Evolutionary conservation across 169 alveolate genomes (phyloP).

Genomic region (Theileria annulata): DNA sequence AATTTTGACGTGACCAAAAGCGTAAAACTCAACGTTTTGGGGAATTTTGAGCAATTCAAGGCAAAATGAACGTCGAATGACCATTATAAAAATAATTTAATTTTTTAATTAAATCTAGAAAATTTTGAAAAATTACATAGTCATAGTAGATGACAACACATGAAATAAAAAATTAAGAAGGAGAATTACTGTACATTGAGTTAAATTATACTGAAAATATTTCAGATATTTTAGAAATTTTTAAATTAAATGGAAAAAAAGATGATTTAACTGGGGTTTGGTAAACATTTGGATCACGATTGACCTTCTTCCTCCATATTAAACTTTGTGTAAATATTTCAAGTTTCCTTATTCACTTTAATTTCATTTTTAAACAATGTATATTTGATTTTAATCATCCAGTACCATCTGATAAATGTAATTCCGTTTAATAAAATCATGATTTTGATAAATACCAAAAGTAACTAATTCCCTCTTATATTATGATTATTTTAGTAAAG

Average conservation of each 20-base stretch:
- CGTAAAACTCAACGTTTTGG: slow-evolving; percentile 33
- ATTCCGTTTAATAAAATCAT: not conserved
- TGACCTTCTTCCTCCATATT: not conserved
- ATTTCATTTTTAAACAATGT: not conserved
- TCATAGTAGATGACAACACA: too few relatives aligned
- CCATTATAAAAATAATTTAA: slow-evolving; percentile 3
- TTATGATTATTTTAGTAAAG: not conserved
- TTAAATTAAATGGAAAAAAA: not conserved
- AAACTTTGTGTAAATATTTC: not conserved
- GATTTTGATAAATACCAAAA: not conserved
- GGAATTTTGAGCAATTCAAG: slow-evolving; percentile 21
- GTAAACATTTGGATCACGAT: not conserved
- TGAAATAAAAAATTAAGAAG: not conserved
- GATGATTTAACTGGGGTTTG: not conserved
- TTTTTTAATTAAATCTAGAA: too few relatives aligned
- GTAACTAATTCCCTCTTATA: not conserved
- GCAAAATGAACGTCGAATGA: not conserved
- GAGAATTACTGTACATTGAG: too few relatives aligned
- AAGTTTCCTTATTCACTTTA: not conserved
- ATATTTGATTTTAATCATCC: not conserved
- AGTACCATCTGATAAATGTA: too few relatives aligned
- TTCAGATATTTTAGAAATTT: too few relatives aligned
- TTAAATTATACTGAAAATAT: too few relatives aligned
- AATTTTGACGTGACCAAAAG: slow-evolving; percentile 64
- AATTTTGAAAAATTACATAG: too few relatives aligned